These are phyloP conservation scores for Daldinia grandis DNA, from an alignment of 495 filamentous ascomycete genomes.

Conservation along the genomic window DNA sequence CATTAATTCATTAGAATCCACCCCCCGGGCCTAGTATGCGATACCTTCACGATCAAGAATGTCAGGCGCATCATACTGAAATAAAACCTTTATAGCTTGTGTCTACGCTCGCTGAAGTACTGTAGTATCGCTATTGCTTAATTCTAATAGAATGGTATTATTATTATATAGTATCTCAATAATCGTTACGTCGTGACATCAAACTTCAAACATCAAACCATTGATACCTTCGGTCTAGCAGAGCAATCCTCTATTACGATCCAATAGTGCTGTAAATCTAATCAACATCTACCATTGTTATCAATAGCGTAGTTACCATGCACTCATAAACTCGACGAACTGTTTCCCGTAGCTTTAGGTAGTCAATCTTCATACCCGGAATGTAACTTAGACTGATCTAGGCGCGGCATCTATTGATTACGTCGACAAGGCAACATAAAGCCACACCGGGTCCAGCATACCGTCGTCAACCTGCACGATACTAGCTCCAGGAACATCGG, in stretches of 20 bases:
- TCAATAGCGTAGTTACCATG: background rate
- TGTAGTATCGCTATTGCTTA: conserved; percentile 17
- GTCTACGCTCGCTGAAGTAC: conserved; percentile 12
- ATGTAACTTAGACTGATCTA: conserved; percentile 15
- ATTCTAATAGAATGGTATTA: conserved; percentile 26
- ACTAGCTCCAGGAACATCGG: conserved; percentile 9
- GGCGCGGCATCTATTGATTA: conserved; percentile 1
- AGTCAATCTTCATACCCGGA: background rate
- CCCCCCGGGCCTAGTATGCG: conserved; percentile 26
- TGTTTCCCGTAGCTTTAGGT: background rate
- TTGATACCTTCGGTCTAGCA: background rate
- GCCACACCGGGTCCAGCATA: background rate
- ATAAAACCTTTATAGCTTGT: conserved; percentile 13
- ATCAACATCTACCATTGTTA: background rate
- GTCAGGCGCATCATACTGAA: conserved; percentile 24
- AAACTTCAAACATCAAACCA: too few species aligned
- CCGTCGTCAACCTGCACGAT: conserved; percentile 11
- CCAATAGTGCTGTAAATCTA: background rate
- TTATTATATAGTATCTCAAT: background rate
- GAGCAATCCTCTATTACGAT: background rate
- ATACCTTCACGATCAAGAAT: conserved; percentile 34
- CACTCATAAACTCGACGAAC: background rate
- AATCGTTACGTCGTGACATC: background rate
- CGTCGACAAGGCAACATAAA: background rate
- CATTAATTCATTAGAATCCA: conserved; percentile 27